Evolutionary conservation across 306 rosid genomes (phyloP).

Genomic region (Pyrus pyrifolia): DNA sequence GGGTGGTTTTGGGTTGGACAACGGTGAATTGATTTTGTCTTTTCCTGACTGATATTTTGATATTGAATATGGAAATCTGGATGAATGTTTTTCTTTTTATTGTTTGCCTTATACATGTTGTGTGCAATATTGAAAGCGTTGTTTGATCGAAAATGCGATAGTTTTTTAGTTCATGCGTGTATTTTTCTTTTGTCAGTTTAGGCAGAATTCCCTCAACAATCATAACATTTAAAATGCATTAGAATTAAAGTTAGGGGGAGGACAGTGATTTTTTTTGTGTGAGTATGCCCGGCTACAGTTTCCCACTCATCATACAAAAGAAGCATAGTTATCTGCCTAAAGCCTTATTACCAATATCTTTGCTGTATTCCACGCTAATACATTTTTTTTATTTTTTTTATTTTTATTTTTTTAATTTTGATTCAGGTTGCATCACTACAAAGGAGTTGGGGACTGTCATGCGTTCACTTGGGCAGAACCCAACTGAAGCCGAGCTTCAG

Average conservation of each 20-base stretch:
- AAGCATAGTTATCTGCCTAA: background rate
- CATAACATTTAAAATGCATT: background rate
- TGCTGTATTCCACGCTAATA: background rate
- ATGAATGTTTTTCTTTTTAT: background rate
- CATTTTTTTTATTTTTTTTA: background rate
- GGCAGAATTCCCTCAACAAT: background rate
- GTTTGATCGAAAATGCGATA: background rate
- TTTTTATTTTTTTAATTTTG: background rate
- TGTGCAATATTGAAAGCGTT: background rate
- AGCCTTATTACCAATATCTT: background rate
- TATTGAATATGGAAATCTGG: background rate
- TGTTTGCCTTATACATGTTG: background rate
- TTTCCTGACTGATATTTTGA: background rate
- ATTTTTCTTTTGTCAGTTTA: background rate
- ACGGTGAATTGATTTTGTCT: background rate
- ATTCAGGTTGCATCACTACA: constrained; percentile 69
- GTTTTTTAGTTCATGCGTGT: background rate
- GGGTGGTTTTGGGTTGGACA: background rate
- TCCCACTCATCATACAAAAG: background rate
- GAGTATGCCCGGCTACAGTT: background rate
- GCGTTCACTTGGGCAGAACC: constrained; percentile 82
- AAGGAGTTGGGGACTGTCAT: constrained; percentile 79
- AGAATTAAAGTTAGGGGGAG: background rate
- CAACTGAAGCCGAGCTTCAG: constrained; percentile 78
- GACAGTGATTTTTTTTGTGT: background rate